A percentile compares a stretch with the other conserved stretches of the same genome.
Conservation (phyloP, 768 basidiomycete genomes). For the Kwoniella pini region DNA sequence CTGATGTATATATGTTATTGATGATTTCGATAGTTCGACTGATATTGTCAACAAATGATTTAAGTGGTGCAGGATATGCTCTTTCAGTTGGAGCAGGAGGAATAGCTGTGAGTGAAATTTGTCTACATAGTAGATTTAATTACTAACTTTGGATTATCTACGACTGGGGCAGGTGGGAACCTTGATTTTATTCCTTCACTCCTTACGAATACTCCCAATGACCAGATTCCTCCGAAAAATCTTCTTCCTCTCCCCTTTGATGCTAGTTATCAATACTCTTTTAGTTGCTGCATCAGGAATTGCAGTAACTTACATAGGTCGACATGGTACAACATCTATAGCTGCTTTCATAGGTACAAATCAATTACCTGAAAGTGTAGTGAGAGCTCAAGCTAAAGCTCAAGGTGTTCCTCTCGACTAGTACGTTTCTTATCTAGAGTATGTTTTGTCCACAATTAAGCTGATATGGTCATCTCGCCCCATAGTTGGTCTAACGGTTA, state of each 20-base stretch:
- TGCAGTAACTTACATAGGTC: constrained; percentile 17
- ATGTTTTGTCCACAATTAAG: background rate
- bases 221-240: constrained; percentile 16
- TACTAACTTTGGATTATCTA: too few species aligned
- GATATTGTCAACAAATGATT: constrained; percentile 14
- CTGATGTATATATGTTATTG: too few species aligned
- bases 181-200: constrained; percentile 24
- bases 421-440: too few species aligned
- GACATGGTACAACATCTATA: constrained; percentile 11
- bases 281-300: constrained; percentile 20
- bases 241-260: constrained; percentile 28
- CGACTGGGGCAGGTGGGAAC: constrained; percentile 21
- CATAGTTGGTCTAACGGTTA: constrained; percentile 15
- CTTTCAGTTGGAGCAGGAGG: constrained; percentile 15
- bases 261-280: constrained; percentile 25
- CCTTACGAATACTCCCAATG: constrained; percentile 17
- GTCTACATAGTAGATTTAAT: too few species aligned
- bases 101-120: constrained; percentile 16
- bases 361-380: constrained; percentile 17
- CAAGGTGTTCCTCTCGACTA: constrained; percentile 10
- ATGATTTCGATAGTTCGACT: constrained; percentile 11
- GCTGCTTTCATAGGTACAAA: constrained; percentile 16
- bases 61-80: constrained; percentile 11
- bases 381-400: constrained; percentile 11
- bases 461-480: background rate